Evolutionary conservation across 306 rosid genomes (phyloP), one percentile per base, ranked within the genome.

Genomic region (Trifolium pratense): DNA sequence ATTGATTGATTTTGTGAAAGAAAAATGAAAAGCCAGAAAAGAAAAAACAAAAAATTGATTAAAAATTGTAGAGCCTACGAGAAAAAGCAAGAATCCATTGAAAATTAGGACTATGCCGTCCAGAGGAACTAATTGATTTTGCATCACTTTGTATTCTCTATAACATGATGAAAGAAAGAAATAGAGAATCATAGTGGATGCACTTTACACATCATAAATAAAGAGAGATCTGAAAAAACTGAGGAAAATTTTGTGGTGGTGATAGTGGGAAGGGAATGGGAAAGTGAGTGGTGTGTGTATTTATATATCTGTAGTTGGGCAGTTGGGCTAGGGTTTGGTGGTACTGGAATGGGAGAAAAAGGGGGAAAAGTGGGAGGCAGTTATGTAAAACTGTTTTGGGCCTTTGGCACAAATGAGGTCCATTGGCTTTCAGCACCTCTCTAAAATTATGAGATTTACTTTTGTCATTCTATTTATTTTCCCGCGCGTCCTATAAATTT

Each of bases 41-140:
- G 8, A 36, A 6, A 36, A 36, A 36, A 6, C 9, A 2, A 36
- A 42, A 42, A 11, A 2, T 1, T 5, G 16, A 48, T n/a, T 59
- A 49, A 6, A 75, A 68, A 80, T 13, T 87, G 77, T 89, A 68
- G 79, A 67, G 17, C 91, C 84, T 81, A 83, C 88, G 86, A 89
- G 91, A 87, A 87, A 87, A 36, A 81, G 91, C 79, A 59, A 83
- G 76, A 87, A 72, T 81, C 86, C 80, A 87, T 48, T 2, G 31
- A 0, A 14, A 59, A 31, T 14, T 4, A 70, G 73, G 89, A 84
- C 55, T 57, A 74, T 74, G 85, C 89, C 81, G 92, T 87, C 96
- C 92, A 79, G 80, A 87, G 78, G 86, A 62, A 76, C 90, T 74
- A 16, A 4, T 81, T 40, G 26, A 79, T 86, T 23, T 89, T 34